Evolutionary conservation across 1,284 basidiomycete genomes (phyloP).

Genomic region (Heimioporus retisporus): DNA sequence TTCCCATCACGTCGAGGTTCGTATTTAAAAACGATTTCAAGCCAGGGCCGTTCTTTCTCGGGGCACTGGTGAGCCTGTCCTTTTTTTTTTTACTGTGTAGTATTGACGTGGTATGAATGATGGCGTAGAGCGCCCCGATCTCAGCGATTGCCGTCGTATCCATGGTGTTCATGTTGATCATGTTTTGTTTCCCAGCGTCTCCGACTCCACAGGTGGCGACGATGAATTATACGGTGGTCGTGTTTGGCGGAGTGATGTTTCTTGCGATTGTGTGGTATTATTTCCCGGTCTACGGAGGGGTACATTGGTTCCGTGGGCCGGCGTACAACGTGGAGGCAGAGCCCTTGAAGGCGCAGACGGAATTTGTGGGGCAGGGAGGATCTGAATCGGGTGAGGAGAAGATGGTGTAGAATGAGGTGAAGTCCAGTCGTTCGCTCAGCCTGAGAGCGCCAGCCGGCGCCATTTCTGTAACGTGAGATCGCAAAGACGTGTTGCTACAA

Average conservation of each 20-base stretch:
- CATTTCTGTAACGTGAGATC: too few species aligned
- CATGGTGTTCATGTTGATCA: slow-evolving; percentile 42
- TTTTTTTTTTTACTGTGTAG: background rate
- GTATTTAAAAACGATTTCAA: slow-evolving; percentile 39
- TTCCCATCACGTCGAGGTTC: slow-evolving; percentile 38
- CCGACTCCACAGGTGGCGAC: slow-evolving; percentile 18
- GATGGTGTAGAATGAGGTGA: too few species aligned
- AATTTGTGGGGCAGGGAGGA: too few species aligned
- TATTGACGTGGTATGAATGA: background rate
- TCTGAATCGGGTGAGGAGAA: too few species aligned
- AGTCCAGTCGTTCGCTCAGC: too few species aligned
- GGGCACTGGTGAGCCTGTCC: slow-evolving; percentile 29
- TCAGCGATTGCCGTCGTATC: slow-evolving; percentile 34
- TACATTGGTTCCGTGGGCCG: slow-evolving; percentile 34
- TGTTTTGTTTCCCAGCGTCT: slow-evolving; percentile 39
- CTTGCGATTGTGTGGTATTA: slow-evolving; percentile 40
- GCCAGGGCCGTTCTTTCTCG: slow-evolving; percentile 47
- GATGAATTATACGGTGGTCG: slow-evolving; percentile 46
- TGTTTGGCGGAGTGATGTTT: slow-evolving; percentile 36
- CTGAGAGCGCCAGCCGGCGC: too few species aligned
- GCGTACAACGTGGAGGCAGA: background rate
- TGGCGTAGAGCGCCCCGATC: slow-evolving; percentile 35
- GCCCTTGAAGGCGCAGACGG: too few species aligned
- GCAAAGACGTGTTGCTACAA: too few species aligned
- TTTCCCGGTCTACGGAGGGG: slow-evolving; percentile 38